phyloP scores from a whole-genome alignment of 148 eudicot genomes.

The Camellia lanceoleosa region DNA sequence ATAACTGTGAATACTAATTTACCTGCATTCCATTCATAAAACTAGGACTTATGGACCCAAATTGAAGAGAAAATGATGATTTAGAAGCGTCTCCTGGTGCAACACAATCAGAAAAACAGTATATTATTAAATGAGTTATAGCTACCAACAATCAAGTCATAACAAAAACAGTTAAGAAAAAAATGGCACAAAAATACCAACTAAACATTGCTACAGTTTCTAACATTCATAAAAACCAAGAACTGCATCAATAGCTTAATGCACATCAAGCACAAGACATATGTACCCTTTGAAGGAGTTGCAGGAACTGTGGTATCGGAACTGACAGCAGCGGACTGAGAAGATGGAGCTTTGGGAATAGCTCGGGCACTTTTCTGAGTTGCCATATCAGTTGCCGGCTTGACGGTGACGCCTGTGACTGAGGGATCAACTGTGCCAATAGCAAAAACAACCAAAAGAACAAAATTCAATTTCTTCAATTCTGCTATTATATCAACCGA shows the following conservation, averaged over 20 bases:
- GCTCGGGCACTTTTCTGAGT: constrained; percentile 35
- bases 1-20: neutral
- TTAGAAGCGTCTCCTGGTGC: constrained; percentile 50
- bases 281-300: constrained; percentile 57
- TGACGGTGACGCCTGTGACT: constrained; percentile 23
- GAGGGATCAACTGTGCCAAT: constrained; percentile 34
- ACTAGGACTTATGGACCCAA: constrained; percentile 81
- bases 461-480: neutral
- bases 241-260: neutral
- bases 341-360: constrained; percentile 44
- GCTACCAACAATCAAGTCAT: neutral
- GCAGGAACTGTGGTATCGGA: constrained; percentile 37
- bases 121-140: neutral
- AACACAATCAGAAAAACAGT: constrained; percentile 16
- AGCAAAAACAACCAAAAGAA: constrained; percentile 17
- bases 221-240: neutral
- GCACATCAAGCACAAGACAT: neutral
- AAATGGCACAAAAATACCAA: neutral
- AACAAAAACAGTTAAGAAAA: neutral
- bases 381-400: constrained; percentile 35
- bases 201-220: neutral
- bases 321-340: constrained; percentile 37
- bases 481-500: neutral
- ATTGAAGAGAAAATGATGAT: constrained; percentile 61
- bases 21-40: constrained; percentile 79